These are phyloP conservation scores for Diaporthe australafricana DNA, from an alignment of 2,329 filamentous ascomycete genomes.

Conservation along the genomic window DNA sequence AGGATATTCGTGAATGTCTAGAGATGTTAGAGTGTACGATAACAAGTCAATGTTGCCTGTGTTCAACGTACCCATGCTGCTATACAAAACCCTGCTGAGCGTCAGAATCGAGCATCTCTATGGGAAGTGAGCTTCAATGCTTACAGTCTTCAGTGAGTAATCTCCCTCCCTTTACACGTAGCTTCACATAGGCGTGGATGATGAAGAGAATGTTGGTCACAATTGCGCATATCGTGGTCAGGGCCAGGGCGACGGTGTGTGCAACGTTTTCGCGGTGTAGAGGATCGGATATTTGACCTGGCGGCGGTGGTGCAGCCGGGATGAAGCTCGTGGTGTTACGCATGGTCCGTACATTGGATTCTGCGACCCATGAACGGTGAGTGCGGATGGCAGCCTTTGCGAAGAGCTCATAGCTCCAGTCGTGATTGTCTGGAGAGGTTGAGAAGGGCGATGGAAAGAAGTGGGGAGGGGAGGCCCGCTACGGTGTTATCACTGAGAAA, in stretches of 20 bases:
- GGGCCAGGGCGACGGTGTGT: background rate
- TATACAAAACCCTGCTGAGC: slow-evolving; percentile 25
- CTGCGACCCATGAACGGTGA: background rate
- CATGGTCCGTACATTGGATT: slow-evolving; percentile 14
- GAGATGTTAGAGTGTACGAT: background rate
- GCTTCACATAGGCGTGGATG: slow-evolving; percentile 19
- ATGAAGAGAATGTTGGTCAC: slow-evolving; percentile 17
- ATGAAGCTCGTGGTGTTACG: background rate
- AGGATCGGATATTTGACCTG: background rate
- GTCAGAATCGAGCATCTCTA: background rate
- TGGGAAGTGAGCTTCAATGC: background rate
- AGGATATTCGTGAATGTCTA: slow-evolving; percentile 23
- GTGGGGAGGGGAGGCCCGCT: background rate
- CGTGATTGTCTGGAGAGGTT: background rate
- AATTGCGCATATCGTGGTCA: background rate
- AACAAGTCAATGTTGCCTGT: background rate
- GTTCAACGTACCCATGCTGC: slow-evolving; percentile 28
- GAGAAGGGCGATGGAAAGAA: background rate
- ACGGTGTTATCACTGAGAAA: slow-evolving; percentile 17
- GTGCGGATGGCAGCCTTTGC: background rate
- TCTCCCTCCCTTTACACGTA: background rate
- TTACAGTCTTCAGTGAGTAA: slow-evolving; percentile 25
- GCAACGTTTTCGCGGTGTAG: background rate
- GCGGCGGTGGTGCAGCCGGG: slow-evolving; percentile 11
- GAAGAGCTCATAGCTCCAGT: slow-evolving; percentile 8